phyloP scores from a whole-genome alignment of 805 yeast species.

The Candida maris region DNA sequence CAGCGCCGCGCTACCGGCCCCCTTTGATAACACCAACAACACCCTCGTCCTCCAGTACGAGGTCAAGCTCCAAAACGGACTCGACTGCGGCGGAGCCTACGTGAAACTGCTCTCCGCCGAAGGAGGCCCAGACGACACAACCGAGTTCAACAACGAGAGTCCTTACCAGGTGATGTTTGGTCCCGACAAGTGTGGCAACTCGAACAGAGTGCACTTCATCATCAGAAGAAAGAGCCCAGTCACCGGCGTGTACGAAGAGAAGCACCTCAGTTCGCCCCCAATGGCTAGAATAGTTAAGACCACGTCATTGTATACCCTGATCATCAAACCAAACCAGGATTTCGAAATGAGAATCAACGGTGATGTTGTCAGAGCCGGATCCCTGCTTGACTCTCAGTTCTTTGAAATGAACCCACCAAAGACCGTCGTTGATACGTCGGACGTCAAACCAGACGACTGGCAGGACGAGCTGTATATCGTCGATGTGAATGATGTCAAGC shows the following conservation, averaged over 20 bases:
- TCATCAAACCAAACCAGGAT: conserved; percentile 59
- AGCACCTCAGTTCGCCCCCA: conserved; percentile 66
- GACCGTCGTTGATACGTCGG: conserved; percentile 54
- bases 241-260: conserved; percentile 60
- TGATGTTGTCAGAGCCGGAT: conserved; percentile 65
- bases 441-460: conserved; percentile 76
- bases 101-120: conserved; percentile 60
- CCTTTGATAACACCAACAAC: conserved; percentile 56
- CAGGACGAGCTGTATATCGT: conserved; percentile 63
- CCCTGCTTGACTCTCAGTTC: conserved; percentile 49
- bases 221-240: conserved; percentile 54
- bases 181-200: conserved; percentile 84
- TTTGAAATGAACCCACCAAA: conserved; percentile 66
- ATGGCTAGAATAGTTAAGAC: conserved; percentile 55
- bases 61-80: conserved; percentile 74
- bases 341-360: conserved; percentile 86
- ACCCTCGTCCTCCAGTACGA: conserved; percentile 87
- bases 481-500: conserved; percentile 68
- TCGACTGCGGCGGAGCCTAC: conserved; percentile 88
- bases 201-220: conserved; percentile 78
- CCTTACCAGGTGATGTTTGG: conserved; percentile 91
- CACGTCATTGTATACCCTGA: conserved; percentile 71
- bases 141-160: conserved; percentile 57
- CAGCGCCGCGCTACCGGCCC: conserved; percentile 53
- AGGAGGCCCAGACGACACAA: conserved; percentile 30